A percentile compares a stretch with the other conserved stretches of the same genome.
phyloP scores from a whole-genome alignment of 352 stramenopile genomes.

The Chloridella minuta region DNA sequence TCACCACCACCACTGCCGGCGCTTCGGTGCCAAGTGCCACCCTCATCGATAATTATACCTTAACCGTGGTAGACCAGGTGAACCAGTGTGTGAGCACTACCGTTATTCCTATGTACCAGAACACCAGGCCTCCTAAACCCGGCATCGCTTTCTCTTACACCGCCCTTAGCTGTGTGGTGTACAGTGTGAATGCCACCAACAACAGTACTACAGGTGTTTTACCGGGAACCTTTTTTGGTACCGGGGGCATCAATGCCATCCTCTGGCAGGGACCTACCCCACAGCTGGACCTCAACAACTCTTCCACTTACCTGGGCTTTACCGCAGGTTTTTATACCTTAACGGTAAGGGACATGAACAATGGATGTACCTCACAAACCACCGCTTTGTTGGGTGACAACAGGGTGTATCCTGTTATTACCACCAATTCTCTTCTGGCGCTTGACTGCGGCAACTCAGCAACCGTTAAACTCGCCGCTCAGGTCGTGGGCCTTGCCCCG shows the following conservation, averaged over 20 bases:
- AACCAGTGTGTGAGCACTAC: neutral
- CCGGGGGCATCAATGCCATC: neutral
- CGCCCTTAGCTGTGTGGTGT: neutral
- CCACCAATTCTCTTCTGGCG: too few species aligned
- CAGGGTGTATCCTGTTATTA: too few species aligned
- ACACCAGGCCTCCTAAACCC: neutral
- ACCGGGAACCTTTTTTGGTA: neutral
- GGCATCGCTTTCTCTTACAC: neutral
- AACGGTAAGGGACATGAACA: neutral
- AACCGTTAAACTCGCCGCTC: too few species aligned
- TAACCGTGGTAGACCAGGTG: neutral
- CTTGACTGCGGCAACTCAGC: too few species aligned
- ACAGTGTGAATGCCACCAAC: neutral
- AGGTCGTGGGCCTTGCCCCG: too few species aligned
- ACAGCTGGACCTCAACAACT: too few species aligned
- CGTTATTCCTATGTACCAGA: neutral
- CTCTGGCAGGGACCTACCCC: neutral
- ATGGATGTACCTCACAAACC: neutral
- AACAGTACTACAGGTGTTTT: neutral
- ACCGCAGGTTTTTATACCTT: neutral
- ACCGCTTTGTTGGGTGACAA: neutral
- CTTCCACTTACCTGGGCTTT: neutral
- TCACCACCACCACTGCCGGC: too few species aligned
- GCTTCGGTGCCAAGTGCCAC: neutral
- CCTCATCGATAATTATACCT: neutral